phyloP scores from a whole-genome alignment of 768 basidiomycete genomes.

The Naganishia randhawae region DNA sequence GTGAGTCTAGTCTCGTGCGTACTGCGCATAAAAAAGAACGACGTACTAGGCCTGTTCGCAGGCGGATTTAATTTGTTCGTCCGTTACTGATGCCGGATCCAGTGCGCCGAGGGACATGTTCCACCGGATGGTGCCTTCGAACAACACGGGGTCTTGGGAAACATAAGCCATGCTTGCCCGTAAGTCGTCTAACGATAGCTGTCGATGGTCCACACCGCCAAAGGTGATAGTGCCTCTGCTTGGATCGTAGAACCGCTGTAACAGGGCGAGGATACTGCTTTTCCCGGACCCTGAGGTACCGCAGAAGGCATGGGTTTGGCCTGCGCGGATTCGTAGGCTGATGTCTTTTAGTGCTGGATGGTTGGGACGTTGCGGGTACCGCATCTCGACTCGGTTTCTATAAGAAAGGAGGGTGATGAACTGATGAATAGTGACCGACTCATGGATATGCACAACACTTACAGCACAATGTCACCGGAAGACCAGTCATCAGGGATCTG shows the following conservation, averaged over 20 bases:
- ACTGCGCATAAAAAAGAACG: neutral
- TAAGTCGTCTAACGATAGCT: conserved; percentile 37
- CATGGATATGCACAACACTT: conserved; percentile 21
- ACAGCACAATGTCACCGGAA: conserved; percentile 34
- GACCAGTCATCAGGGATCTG: conserved; percentile 11
- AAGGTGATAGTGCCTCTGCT: conserved; percentile 38
- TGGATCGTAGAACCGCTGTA: conserved; percentile 48
- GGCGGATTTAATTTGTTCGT: conserved; percentile 35
- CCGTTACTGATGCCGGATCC: conserved; percentile 33
- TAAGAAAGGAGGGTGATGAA: no score
- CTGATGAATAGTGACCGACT: no score
- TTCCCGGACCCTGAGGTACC: conserved; percentile 44
- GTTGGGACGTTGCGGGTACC: conserved; percentile 42
- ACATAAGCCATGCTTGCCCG: conserved; percentile 44
- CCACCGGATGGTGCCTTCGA: conserved; percentile 44
- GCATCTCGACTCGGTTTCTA: conserved; percentile 35
- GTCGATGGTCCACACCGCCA: conserved; percentile 43
- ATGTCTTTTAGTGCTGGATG: conserved; percentile 37
- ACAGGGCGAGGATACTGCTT: conserved; percentile 42
- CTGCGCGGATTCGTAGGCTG: conserved; percentile 37
- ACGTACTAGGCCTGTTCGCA: conserved; percentile 40
- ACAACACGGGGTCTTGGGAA: conserved; percentile 47
- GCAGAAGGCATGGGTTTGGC: conserved; percentile 46
- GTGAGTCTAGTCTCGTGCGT: conserved; percentile 7
- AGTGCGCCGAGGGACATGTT: conserved; percentile 36